Evolutionary conservation across 305 asterid species (phyloP).

Genomic region (Fraxinus platypoda): DNA sequence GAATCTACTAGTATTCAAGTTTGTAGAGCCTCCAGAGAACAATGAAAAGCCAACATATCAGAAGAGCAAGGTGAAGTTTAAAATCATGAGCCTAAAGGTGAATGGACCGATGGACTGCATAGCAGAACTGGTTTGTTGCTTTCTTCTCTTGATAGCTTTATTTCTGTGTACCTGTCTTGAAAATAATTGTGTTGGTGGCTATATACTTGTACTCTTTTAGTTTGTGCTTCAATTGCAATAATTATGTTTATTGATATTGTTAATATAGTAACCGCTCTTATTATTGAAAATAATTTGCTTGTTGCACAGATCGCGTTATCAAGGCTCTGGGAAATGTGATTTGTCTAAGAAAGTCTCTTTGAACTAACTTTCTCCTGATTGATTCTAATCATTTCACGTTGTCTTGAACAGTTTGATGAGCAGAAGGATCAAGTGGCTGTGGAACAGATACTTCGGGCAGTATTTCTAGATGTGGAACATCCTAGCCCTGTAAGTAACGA

Average conservation of each 20-base stretch:
- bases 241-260: background rate
- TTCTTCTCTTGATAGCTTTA: background rate
- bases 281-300: background rate
- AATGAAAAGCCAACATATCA: conserved; percentile 87
- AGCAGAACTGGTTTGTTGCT: conserved; percentile 67
- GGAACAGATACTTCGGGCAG: conserved; percentile 81
- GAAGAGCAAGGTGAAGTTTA: conserved; percentile 85
- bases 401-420: conserved; percentile 70
- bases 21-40: conserved; percentile 91
- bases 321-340: background rate
- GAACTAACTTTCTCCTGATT: conserved; percentile 5
- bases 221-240: background rate
- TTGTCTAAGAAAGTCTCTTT: background rate
- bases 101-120: conserved; percentile 79
- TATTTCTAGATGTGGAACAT: conserved; percentile 84
- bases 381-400: conserved; percentile 19
- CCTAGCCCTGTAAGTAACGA: conserved; percentile 70
- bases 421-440: conserved; percentile 84
- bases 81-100: conserved; percentile 92
- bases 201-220: background rate
- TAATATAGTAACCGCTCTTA: background rate
- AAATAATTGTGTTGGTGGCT: background rate
- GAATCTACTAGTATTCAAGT: conserved; percentile 70
- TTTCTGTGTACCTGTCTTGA: background rate
- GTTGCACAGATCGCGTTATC: background rate